Conservation (phyloP, 768 basidiomycete genomes). For the Termitomyces bulborhizus region DNA sequence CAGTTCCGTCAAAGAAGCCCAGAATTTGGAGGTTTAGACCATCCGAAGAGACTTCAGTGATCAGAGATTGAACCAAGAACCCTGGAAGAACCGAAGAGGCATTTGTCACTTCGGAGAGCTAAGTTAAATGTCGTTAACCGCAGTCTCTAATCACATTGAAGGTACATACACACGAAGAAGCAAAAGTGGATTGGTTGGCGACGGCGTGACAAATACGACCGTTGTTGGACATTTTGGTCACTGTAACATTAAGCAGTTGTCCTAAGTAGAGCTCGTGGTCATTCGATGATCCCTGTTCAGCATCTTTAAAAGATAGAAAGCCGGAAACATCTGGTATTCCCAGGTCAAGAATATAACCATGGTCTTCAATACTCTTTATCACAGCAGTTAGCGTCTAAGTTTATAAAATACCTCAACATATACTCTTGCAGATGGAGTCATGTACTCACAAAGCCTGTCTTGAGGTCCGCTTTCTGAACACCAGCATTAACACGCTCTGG, state of each 20-base stretch:
- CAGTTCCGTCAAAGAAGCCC: constrained; percentile 88
- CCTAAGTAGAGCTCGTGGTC: constrained; percentile 49
- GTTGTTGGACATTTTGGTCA: constrained; percentile 65
- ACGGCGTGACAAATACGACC: constrained; percentile 74
- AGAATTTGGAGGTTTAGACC: constrained; percentile 87
- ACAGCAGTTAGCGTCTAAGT: constrained; percentile 67
- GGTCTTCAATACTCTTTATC: constrained; percentile 85
- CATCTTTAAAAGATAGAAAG: constrained; percentile 79
- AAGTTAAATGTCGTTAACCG: neutral
- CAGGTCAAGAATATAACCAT: constrained; percentile 87
- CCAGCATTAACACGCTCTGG: constrained; percentile 84
- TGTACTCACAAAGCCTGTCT: constrained; percentile 63
- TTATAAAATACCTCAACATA: constrained; percentile 9
- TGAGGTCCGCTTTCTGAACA: constrained; percentile 72
- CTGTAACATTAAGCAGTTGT: constrained; percentile 58
- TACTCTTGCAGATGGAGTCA: neutral
- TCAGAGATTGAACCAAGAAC: constrained; percentile 69
- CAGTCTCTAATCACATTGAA: neutral
- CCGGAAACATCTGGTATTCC: constrained; percentile 76
- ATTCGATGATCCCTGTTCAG: constrained; percentile 31
- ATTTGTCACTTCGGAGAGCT: constrained; percentile 75
- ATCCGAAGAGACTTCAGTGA: constrained; percentile 66
- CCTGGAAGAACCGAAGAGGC: constrained; percentile 86
- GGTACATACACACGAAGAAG: constrained; percentile 48
- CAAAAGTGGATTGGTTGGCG: constrained; percentile 41